phyloP scores from a whole-genome alignment of 495 filamentous ascomycete genomes.

The Pyrenula aspistea region DNA sequence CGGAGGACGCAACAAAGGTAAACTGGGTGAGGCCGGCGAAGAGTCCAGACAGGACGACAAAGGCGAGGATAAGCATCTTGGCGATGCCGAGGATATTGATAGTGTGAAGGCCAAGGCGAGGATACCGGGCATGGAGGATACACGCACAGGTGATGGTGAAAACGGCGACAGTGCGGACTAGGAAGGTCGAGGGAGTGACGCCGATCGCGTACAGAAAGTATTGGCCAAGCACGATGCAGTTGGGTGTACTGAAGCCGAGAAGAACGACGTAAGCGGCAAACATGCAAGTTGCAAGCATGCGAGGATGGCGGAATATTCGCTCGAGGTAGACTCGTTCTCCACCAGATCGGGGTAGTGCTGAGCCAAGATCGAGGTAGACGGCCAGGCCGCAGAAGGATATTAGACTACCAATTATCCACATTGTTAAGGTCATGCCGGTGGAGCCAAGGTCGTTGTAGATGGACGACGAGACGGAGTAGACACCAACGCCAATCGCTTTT shows the following conservation, averaged over 20 bases:
- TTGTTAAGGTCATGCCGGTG: conserved; percentile 37
- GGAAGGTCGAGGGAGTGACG: conserved; percentile 50
- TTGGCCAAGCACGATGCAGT: conserved; percentile 57
- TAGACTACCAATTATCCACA: conserved; percentile 40
- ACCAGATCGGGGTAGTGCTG: conserved; percentile 42
- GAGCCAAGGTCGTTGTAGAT: conserved; percentile 32
- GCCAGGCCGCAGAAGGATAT: conserved; percentile 37
- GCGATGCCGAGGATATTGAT: conserved; percentile 54
- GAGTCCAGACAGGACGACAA: conserved; percentile 56
- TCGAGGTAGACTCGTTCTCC: conserved; percentile 65
- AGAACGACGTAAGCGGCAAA: conserved; percentile 47
- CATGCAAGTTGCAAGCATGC: conserved; percentile 52
- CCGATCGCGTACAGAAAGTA: conserved; percentile 56
- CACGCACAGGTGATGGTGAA: conserved; percentile 54
- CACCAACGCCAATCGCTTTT: conserved; percentile 14
- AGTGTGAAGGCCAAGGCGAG: conserved; percentile 58
- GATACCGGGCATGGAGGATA: conserved; percentile 43
- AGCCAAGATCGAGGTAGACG: conserved; percentile 44
- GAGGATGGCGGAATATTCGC: conserved; percentile 49
- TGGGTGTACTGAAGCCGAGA: conserved; percentile 44
- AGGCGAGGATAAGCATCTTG: conserved; percentile 54
- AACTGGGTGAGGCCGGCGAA: conserved; percentile 42
- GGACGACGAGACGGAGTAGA: conserved; percentile 28
- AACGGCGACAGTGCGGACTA: conserved; percentile 52
- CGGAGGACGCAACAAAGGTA: conserved; percentile 11